Conservation (phyloP, 352 stramenopile genomes). For the Globisporangium camurandrum region DNA sequence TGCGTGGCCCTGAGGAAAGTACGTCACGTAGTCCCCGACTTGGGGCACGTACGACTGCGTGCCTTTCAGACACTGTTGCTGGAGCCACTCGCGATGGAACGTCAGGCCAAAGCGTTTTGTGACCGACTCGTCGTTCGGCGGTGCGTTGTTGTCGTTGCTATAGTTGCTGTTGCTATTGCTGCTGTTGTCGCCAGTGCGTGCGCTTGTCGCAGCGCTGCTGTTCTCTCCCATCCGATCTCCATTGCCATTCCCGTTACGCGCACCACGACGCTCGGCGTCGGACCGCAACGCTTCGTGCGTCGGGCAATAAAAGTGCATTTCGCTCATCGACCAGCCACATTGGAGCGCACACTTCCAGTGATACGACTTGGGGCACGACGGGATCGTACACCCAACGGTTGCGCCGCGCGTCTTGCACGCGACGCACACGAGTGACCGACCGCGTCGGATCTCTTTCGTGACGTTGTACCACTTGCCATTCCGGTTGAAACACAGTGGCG, state of each 20-base stretch:
- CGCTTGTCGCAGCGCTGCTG: neutral
- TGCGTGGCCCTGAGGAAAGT: constrained; percentile 69
- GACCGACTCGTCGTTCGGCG: constrained; percentile 28
- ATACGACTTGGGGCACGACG: constrained; percentile 59
- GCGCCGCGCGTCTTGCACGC: constrained; percentile 64
- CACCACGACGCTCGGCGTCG: constrained; percentile 19
- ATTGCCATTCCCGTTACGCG: neutral
- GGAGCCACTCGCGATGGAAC: constrained; percentile 78
- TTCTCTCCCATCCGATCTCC: neutral
- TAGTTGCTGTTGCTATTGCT: constrained; percentile 23
- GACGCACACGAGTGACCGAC: constrained; percentile 54
- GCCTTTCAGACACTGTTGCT: constrained; percentile 34
- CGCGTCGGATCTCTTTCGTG: constrained; percentile 71
- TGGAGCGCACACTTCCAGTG: constrained; percentile 79
- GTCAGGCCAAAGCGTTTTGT: constrained; percentile 56
- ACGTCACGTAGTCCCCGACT: constrained; percentile 74
- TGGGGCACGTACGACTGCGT: constrained; percentile 75
- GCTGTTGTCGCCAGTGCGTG: neutral
- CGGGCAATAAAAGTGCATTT: constrained; percentile 81
- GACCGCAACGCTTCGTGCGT: constrained; percentile 33
- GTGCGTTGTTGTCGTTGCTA: too few relatives aligned
- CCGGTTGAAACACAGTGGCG: constrained; percentile 74
- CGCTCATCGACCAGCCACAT: constrained; percentile 59
- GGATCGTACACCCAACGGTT: constrained; percentile 68
- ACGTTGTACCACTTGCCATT: constrained; percentile 81